A percentile compares a stretch with the other conserved stretches of the same genome.
Evolutionary conservation across 495 filamentous ascomycete genomes (phyloP).

Genomic region (Neurospora africana): DNA sequence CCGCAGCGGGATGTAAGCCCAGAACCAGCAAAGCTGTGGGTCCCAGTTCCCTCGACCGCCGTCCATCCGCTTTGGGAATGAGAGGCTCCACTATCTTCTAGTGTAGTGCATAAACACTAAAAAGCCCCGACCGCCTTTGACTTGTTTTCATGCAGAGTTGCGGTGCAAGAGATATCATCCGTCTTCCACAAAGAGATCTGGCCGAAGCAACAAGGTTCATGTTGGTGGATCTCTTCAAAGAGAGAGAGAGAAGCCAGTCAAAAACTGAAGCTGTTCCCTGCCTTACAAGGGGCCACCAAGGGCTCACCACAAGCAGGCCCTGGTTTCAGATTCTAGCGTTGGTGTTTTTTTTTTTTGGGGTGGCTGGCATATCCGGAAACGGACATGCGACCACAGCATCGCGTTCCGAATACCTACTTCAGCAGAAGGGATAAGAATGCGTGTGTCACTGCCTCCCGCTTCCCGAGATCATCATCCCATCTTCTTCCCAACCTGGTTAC

Average conservation of each 20-base stretch:
- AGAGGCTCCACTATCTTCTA: background rate
- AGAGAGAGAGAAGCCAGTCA: background rate
- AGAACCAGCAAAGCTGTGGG: background rate
- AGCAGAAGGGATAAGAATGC: background rate
- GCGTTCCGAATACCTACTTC: background rate
- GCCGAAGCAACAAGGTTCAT: background rate
- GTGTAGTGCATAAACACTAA: constrained; percentile 1
- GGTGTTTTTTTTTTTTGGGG: background rate
- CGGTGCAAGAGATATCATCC: background rate
- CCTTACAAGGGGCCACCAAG: background rate
- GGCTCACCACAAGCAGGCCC: background rate
- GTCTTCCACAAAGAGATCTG: background rate
- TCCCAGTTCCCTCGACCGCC: background rate
- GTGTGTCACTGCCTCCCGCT: background rate
- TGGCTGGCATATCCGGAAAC: background rate
- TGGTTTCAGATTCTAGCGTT: background rate
- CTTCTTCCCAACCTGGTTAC: background rate
- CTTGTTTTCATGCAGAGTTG: background rate
- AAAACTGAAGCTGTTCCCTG: background rate
- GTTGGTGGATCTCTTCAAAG: background rate
- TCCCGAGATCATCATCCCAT: background rate
- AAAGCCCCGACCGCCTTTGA: background rate
- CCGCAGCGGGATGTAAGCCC: background rate
- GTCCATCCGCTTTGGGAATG: background rate
- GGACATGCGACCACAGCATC: background rate